Evolutionary conservation across 495 filamentous ascomycete species (phyloP), one percentile per base, ranked within the genome.

Genomic region (Hyaloscypha hepaticicola): DNA sequence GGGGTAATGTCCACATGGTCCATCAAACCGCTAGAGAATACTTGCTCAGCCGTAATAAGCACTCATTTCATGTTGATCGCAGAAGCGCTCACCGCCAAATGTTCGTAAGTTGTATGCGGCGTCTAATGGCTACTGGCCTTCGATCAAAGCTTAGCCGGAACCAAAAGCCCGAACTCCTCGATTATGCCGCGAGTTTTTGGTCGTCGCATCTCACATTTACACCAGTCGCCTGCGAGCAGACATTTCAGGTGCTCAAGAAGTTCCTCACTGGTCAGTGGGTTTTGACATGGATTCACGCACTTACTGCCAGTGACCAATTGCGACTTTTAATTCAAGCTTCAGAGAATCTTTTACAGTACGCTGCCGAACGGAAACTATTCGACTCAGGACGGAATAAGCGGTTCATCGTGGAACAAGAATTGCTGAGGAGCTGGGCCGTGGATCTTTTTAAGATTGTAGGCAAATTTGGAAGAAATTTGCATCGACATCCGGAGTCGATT

Each of bases 141-240:
- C 31, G 31, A 33, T 6, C 31, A 33, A 33, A 33, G 31, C 31
- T 33, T 33, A 12, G 31, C 31, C 31, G 31, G 31, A 33, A 12
- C 12, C 31, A 33, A 33, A 33, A 33, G 31, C 31, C 31, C 31
- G 31, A 33, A 33, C 41, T 60, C 26, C 6, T 60, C 28, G 19
- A 25, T 9, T 60, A 60, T 25, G 58, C 58, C 19, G 26, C 41
- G n/a, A 60, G 34, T 14, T 60, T 24, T 24, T 60, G 58, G 58
- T 9, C 34, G 7, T 60, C n/a, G 3, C 58, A 60, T 50, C 28
- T 60, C 25, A 45, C n/a, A 12, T 34, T 27, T 19, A 50, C 24
- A 8, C 26, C 58, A 41, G 5, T 34, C 22, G 24, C 2, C 9
- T 60, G 28, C 1, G 38, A 60, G 5, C 28, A 12, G 38, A 9